A percentile compares a stretch with the other conserved stretches of the same genome.
These are phyloP conservation scores for Penicillium coffeae DNA, from an alignment of 495 filamentous ascomycete genomes.

Conservation along the genomic window DNA sequence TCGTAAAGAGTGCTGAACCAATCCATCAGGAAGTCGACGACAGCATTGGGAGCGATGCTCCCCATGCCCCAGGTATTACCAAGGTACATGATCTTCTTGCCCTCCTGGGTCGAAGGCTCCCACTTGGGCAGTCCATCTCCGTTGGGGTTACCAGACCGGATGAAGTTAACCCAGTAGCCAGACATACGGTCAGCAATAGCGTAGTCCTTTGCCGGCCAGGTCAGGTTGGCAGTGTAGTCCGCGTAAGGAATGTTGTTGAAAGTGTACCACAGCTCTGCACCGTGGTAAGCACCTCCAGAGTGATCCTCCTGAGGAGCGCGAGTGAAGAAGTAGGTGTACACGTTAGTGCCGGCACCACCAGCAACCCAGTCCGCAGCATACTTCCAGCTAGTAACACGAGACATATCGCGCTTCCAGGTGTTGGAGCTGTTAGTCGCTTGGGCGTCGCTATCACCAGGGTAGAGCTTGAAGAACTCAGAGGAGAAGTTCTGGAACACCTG, in stretches of 20 bases:
- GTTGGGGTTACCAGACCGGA: conserved; percentile 17
- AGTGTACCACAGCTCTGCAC: no score
- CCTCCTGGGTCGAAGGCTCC: neutral
- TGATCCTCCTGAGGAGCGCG: conserved; percentile 13
- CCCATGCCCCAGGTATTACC: conserved; percentile 6
- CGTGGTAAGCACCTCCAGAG: conserved; percentile 44
- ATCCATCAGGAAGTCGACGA: conserved; percentile 7
- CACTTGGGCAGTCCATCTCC: conserved; percentile 9
- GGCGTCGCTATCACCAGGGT: conserved; percentile 7
- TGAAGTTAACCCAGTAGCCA: conserved; percentile 22
- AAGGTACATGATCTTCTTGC: conserved; percentile 9
- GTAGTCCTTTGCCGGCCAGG: conserved; percentile 9
- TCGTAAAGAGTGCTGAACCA: neutral
- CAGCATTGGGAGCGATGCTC: neutral
- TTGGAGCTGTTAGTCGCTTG: conserved; percentile 13
- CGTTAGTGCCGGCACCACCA: conserved; percentile 14
- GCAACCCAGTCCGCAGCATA: conserved; percentile 14
- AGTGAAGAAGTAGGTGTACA: conserved; percentile 16
- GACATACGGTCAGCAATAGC: conserved; percentile 9
- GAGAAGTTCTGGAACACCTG: conserved; percentile 8
- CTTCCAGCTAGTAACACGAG: conserved; percentile 12
- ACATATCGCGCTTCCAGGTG: conserved; percentile 9
- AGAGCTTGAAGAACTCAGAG: conserved; percentile 14
- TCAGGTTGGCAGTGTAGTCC: no score
- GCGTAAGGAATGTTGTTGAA: no score